phyloP scores from a whole-genome alignment of 1,284 basidiomycete species.

The Leucoagaricus sp. region DNA sequence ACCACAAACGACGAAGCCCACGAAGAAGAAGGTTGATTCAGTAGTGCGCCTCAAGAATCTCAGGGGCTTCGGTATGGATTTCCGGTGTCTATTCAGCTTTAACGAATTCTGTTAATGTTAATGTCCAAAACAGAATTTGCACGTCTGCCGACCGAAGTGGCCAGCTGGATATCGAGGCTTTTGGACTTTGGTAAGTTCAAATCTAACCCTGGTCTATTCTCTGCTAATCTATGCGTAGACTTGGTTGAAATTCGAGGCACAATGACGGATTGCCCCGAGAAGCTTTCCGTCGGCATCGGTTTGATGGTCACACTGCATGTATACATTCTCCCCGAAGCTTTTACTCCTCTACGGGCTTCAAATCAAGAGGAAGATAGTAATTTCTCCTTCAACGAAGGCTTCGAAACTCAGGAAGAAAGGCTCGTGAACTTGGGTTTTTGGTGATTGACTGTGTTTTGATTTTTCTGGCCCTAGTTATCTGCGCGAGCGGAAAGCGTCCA shows the following conservation, averaged over 20 bases:
- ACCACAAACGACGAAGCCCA: conserved; percentile 44
- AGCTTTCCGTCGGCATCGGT: conserved; percentile 65
- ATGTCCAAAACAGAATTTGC: conserved; percentile 61
- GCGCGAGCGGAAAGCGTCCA: conserved; percentile 74
- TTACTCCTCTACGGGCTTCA: conserved; percentile 44
- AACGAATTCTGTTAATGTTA: neutral
- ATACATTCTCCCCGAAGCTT: conserved; percentile 67
- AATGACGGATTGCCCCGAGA: conserved; percentile 72
- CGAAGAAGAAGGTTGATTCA: conserved; percentile 59
- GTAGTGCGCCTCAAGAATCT: conserved; percentile 70
- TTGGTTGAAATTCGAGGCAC: conserved; percentile 64
- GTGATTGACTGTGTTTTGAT: neutral
- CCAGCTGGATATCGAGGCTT: conserved; percentile 70
- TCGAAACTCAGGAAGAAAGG: conserved; percentile 75
- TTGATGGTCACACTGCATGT: conserved; percentile 71
- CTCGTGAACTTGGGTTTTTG: conserved; percentile 17
- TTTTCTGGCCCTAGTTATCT: conserved; percentile 42
- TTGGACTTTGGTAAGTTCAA: conserved; percentile 61
- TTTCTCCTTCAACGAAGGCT: conserved; percentile 64
- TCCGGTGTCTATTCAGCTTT: neutral
- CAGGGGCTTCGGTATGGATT: conserved; percentile 59
- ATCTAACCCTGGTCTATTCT: neutral
- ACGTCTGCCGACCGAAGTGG: conserved; percentile 65
- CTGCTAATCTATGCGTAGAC: conserved; percentile 36
- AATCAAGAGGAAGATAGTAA: conserved; percentile 36